Evolutionary conservation across 805 yeast genomes (phyloP).

Genomic region (Ogataea pini): DNA sequence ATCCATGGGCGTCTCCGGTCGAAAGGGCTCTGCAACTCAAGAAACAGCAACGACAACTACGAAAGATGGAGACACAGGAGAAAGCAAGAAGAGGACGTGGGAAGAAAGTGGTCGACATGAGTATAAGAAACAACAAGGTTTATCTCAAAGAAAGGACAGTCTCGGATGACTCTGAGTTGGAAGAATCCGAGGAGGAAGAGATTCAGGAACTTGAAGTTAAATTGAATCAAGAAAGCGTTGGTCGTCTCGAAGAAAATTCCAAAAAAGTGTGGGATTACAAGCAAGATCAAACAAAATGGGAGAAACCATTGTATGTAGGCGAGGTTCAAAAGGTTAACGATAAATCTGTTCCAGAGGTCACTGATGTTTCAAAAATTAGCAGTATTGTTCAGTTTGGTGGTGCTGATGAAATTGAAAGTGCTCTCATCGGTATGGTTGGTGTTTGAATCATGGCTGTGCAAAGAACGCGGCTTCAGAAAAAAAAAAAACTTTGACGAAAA

Average conservation of each 20-base stretch:
- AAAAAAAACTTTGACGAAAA: constrained; percentile 2
- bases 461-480: neutral
- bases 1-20: constrained; percentile 81
- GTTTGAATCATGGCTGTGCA: constrained; percentile 14
- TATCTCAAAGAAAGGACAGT: constrained; percentile 51
- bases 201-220: constrained; percentile 25
- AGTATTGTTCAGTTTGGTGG: constrained; percentile 35
- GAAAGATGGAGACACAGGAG: constrained; percentile 62
- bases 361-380: constrained; percentile 13
- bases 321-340: constrained; percentile 5
- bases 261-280: constrained; percentile 60
- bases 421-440: constrained; percentile 32
- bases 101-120: constrained; percentile 71
- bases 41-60: constrained; percentile 74
- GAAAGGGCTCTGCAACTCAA: constrained; percentile 88
- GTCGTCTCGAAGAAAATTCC: constrained; percentile 32
- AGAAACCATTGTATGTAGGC: constrained; percentile 38
- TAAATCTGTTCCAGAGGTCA: neutral
- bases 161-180: constrained; percentile 26
- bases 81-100: constrained; percentile 70
- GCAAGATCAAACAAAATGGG: constrained; percentile 55
- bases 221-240: constrained; percentile 31
- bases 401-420: constrained; percentile 33
- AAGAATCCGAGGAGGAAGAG: constrained; percentile 34
- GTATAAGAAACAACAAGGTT: constrained; percentile 79